phyloP scores from a whole-genome alignment of 1,284 basidiomycete species.

The Xerocomus nothofagi region DNA sequence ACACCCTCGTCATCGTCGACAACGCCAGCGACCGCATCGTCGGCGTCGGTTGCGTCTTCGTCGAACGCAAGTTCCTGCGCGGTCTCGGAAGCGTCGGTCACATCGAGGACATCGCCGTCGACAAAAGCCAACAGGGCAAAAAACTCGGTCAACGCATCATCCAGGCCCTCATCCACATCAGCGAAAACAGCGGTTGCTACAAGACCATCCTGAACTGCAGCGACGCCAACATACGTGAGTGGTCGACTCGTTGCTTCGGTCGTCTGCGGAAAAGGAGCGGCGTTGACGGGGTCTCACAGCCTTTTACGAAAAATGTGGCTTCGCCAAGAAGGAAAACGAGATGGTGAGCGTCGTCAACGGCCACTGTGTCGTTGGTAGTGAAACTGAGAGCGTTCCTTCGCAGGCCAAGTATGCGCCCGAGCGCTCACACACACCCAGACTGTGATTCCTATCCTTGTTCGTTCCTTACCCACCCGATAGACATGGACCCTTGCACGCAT shows the following conservation, averaged over 20 bases:
- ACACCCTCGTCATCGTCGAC: conserved; percentile 81
- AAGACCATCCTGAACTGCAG: conserved; percentile 98
- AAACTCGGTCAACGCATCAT: conserved; percentile 89
- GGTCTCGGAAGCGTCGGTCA: conserved; percentile 84
- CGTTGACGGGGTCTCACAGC: conserved; percentile 60
- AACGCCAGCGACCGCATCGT: conserved; percentile 77
- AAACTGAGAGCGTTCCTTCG: conserved; percentile 5
- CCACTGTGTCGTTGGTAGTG: neutral
- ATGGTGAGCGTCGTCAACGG: conserved; percentile 62
- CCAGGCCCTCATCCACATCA: conserved; percentile 77
- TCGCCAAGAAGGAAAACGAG: conserved; percentile 83
- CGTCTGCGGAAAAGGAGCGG: conserved; percentile 12
- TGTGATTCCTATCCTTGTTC: conserved; percentile 25
- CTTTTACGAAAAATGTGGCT: conserved; percentile 98
- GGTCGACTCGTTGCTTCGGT: neutral
- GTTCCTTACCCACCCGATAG: neutral
- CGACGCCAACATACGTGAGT: conserved; percentile 87
- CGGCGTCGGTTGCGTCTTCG: conserved; percentile 80
- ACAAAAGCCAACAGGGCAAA: conserved; percentile 84
- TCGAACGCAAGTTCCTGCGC: conserved; percentile 93
- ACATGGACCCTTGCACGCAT: conserved; percentile 8
- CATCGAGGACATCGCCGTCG: conserved; percentile 97
- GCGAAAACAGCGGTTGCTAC: conserved; percentile 79
- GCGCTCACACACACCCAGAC: conserved; percentile 39
- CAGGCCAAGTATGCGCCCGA: conserved; percentile 58